phyloP scores from a whole-genome alignment of 225 moss, liverwort and hornwort species.

The Anthoceros angustus region DNA sequence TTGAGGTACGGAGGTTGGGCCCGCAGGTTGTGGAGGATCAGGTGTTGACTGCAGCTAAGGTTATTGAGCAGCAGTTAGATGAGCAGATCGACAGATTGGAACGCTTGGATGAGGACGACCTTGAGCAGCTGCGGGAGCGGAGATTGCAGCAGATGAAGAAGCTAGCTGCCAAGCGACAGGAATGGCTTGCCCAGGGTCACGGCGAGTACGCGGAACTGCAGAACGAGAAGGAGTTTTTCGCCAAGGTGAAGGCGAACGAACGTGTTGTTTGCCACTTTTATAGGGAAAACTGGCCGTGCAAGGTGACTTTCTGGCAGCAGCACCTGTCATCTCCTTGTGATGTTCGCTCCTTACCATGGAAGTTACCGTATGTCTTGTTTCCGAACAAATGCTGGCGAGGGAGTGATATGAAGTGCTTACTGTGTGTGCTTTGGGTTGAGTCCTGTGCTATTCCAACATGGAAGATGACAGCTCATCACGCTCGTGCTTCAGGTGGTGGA shows the following conservation, averaged over 20 bases:
- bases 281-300: conserved; percentile 98
- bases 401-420: neutral
- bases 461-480: neutral
- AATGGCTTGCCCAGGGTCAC: conserved; percentile 74
- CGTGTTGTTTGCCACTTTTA: conserved; percentile 92
- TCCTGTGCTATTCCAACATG: neutral
- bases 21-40: conserved; percentile 71
- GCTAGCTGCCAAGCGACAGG: conserved; percentile 73
- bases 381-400: neutral
- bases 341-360: neutral
- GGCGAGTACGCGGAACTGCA: conserved; percentile 86
- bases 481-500: conserved; percentile 51
- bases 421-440: neutral
- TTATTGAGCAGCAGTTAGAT: conserved; percentile 85
- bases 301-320: conserved; percentile 21
- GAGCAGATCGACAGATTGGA: conserved; percentile 80
- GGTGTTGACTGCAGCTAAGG: conserved; percentile 80
- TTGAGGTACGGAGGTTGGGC: neutral
- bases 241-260: conserved; percentile 72
- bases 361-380: neutral
- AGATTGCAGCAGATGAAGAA: conserved; percentile 80
- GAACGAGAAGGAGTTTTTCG: conserved; percentile 86
- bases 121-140: conserved; percentile 69
- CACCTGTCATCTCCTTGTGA: neutral
- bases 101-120: conserved; percentile 68